Percentiles rank a stretch among this genome's conserved stretches.
Evolutionary conservation across 345 rosid genomes (phyloP).

Genomic region (Eucalyptus erythrocorys): DNA sequence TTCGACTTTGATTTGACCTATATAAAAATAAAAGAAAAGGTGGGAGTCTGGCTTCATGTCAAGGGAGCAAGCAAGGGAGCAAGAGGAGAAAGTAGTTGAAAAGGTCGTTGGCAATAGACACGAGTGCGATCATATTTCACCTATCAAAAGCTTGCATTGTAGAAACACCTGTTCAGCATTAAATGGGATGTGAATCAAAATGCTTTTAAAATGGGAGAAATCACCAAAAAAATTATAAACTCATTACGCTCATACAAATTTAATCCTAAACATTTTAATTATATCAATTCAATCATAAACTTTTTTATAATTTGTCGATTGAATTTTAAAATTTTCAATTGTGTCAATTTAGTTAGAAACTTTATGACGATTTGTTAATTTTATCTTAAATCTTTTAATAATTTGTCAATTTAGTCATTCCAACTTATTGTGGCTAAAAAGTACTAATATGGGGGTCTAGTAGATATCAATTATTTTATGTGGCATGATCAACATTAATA

Average conservation of each 20-base stretch:
- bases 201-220: neutral
- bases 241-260: fast-evolving
- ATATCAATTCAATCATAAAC: too few species aligned
- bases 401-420: too few species aligned
- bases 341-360: too few species aligned
- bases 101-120: neutral
- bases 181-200: neutral
- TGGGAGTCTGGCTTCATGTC: neutral
- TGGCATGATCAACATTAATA: neutral
- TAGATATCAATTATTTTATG: fast-evolving
- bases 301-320: too few species aligned
- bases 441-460: fast-evolving
- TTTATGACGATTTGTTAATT: too few species aligned
- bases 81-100: neutral
- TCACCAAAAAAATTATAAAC: neutral
- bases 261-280: fast-evolving
- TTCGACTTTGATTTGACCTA: neutral
- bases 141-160: neutral
- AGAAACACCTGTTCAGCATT: neutral
- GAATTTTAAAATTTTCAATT: fast-evolving
- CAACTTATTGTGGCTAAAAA: too few species aligned
- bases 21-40: neutral
- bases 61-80: neutral
- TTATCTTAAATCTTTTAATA: fast-evolving
- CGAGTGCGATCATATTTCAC: neutral